These are phyloP conservation scores for Pythium diclinum DNA, from an alignment of 352 stramenopile species.

Conservation along the genomic window DNA sequence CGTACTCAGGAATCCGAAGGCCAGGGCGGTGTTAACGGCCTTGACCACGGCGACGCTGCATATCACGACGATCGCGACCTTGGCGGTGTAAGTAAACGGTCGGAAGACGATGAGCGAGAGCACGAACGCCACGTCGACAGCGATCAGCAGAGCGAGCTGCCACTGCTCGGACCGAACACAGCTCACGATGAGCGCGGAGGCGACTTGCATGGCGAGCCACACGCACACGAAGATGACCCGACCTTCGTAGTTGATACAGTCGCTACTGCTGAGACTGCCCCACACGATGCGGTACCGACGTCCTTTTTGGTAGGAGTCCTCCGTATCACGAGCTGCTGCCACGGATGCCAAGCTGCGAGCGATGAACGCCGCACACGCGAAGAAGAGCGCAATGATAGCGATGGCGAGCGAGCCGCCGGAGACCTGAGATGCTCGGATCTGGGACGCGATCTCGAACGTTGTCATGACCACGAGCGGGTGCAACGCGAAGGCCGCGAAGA, in stretches of 20 bases:
- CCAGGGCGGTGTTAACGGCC: constrained; percentile 19
- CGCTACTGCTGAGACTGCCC: constrained; percentile 21
- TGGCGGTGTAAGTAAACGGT: constrained; percentile 15
- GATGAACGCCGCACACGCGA: constrained; percentile 10
- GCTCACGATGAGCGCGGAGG: constrained; percentile 19
- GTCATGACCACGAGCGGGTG: constrained; percentile 24
- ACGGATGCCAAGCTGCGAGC: neutral
- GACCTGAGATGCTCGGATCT: constrained; percentile 6
- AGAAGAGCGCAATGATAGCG: constrained; percentile 6
- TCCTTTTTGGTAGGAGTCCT: constrained; percentile 5
- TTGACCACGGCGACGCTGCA: constrained; percentile 7
- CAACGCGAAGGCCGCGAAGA: constrained; percentile 15
- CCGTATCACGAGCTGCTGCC: neutral
- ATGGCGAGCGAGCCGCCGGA: neutral
- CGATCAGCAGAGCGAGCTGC: constrained; percentile 22
- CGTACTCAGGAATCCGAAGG: constrained; percentile 22
- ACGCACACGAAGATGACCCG: constrained; percentile 22
- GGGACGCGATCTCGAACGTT: constrained; percentile 23
- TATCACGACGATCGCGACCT: neutral
- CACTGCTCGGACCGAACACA: constrained; percentile 9
- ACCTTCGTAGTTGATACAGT: constrained; percentile 21
- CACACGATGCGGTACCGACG: constrained; percentile 20
- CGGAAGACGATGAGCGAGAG: constrained; percentile 12
- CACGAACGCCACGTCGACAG: constrained; percentile 23
- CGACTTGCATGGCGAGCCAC: constrained; percentile 18